Evolutionary conservation across 2,329 filamentous ascomycete genomes (phyloP).

Genomic region (Claviceps lovelessii): DNA sequence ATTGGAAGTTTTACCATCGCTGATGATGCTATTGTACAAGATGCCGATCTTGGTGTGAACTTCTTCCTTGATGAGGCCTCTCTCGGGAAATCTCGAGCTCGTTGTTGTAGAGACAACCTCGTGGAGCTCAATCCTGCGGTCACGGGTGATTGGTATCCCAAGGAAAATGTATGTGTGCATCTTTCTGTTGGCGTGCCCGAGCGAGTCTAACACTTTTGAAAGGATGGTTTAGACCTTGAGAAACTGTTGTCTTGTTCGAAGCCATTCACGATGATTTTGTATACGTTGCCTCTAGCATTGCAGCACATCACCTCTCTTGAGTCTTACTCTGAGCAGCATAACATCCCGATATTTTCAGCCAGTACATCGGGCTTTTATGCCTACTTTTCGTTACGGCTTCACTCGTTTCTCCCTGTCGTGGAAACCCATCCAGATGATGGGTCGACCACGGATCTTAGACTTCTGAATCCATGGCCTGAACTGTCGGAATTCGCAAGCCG

Average conservation of each 20-base stretch:
- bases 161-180: conserved; percentile 18
- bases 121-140: conserved; percentile 90
- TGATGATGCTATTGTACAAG: conserved; percentile 61
- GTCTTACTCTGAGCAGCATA: conserved; percentile 35
- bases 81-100: conserved; percentile 62
- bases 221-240: conserved; percentile 22
- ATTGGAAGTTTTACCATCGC: conserved; percentile 86
- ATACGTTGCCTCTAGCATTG: conserved; percentile 34
- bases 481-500: conserved; percentile 51
- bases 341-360: conserved; percentile 64
- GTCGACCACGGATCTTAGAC: conserved; percentile 68
- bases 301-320: conserved; percentile 31
- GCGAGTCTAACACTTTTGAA: conserved; percentile 4
- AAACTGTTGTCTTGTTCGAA: conserved; percentile 26
- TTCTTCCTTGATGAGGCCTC: conserved; percentile 82
- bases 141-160: conserved; percentile 54
- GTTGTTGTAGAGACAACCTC: conserved; percentile 62
- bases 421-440: conserved; percentile 90
- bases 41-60: conserved; percentile 83
- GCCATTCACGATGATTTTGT: conserved; percentile 40
- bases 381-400: conserved; percentile 67
- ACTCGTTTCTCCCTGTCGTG: conserved; percentile 75
- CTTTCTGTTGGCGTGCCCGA: background rate
- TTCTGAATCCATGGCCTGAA: conserved; percentile 77
- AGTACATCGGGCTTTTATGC: conserved; percentile 90